These are phyloP conservation scores for Calocybe cyanea DNA, from an alignment of 768 basidiomycete genomes.

Conservation along the genomic window DNA sequence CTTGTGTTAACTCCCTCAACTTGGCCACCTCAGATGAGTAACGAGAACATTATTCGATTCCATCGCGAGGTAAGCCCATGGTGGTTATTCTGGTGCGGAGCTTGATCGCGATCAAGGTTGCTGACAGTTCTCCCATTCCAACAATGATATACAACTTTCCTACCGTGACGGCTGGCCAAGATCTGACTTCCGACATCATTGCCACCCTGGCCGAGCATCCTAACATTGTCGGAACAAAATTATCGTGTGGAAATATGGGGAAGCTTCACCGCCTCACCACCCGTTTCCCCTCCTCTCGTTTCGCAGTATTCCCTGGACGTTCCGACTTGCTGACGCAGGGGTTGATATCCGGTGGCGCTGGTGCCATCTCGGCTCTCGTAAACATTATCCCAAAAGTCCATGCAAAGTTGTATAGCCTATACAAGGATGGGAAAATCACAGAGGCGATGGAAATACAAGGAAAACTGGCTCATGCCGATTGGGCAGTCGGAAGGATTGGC, in stretches of 20 bases:
- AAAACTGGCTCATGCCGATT: slow-evolving; percentile 62
- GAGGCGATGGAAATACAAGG: slow-evolving; percentile 63
- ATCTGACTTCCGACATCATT: slow-evolving; percentile 80
- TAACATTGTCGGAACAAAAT: slow-evolving; percentile 82
- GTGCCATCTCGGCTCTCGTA: slow-evolving; percentile 61
- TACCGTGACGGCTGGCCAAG: slow-evolving; percentile 72
- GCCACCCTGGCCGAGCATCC: slow-evolving; percentile 66
- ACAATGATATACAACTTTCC: slow-evolving; percentile 88
- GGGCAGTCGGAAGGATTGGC: slow-evolving; percentile 58
- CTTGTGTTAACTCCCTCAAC: slow-evolving; percentile 74
- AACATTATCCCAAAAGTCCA: slow-evolving; percentile 63
- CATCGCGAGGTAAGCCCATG: slow-evolving; percentile 49
- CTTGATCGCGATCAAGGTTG: slow-evolving; percentile 40
- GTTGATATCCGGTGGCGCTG: slow-evolving; percentile 58
- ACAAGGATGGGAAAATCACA: slow-evolving; percentile 45
- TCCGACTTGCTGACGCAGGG: slow-evolving; percentile 66
- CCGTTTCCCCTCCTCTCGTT: slow-evolving; percentile 46
- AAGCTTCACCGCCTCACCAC: slow-evolving; percentile 76
- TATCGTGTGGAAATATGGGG: slow-evolving; percentile 83
- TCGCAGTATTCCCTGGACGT: slow-evolving; percentile 74
- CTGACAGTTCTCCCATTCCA: slow-evolving; percentile 64
- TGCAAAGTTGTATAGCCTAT: slow-evolving; percentile 43
- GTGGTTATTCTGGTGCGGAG: too few species aligned
- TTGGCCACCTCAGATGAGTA: slow-evolving; percentile 64
- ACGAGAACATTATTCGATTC: slow-evolving; percentile 60